phyloP scores from a whole-genome alignment of 2,329 filamentous ascomycete genomes.

The Aphanoascus verrucosus region DNA sequence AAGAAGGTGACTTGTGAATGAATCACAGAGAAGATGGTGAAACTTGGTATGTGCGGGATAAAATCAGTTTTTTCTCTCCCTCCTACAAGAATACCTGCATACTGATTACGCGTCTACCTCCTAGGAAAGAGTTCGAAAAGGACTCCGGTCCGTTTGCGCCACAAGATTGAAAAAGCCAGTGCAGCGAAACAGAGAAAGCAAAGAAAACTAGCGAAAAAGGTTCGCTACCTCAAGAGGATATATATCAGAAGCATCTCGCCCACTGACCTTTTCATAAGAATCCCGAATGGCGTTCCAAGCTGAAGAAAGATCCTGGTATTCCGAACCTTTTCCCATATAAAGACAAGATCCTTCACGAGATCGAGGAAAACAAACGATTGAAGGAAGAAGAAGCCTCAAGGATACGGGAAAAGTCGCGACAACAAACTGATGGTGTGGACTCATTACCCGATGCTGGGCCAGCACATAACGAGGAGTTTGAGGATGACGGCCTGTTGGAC shows the following conservation, averaged over 20 bases:
- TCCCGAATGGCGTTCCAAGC: constrained; percentile 85
- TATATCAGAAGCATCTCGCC: background rate
- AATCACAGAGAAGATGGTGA: constrained; percentile 38
- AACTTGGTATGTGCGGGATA: constrained; percentile 26
- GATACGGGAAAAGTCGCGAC: constrained; percentile 55
- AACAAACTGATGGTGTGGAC: constrained; percentile 33
- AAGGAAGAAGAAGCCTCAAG: constrained; percentile 70
- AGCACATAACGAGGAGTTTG: constrained; percentile 27
- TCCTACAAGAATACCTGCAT: background rate
- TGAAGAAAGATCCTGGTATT: constrained; percentile 97
- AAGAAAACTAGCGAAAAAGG: constrained; percentile 78
- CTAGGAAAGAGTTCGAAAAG: constrained; percentile 92
- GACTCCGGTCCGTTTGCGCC: constrained; percentile 72
- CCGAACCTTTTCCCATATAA: constrained; percentile 98
- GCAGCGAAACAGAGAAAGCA: constrained; percentile 82
- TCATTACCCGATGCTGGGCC: constrained; percentile 22
- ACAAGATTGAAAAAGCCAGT: constrained; percentile 93
- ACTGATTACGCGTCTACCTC: background rate
- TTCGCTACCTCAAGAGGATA: constrained; percentile 22
- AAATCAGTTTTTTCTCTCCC: background rate
- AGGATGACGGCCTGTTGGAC: constrained; percentile 39
- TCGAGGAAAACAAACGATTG: constrained; percentile 72
- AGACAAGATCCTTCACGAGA: constrained; percentile 85
- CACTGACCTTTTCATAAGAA: constrained; percentile 44
- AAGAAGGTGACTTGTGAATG: no score